Conservation (phyloP, 306 rosid genomes). For the Castanospermum australe region DNA sequence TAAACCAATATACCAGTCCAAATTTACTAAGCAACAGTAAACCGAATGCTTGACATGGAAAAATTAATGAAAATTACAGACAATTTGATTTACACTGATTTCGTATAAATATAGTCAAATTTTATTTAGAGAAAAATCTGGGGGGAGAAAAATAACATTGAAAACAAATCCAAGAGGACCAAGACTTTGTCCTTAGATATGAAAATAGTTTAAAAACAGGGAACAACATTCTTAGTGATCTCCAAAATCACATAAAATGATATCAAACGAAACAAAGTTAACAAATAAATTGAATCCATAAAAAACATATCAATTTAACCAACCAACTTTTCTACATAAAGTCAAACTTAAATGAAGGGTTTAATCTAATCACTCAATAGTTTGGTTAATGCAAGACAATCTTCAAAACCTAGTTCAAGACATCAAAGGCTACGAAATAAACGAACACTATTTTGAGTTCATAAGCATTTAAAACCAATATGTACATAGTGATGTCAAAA, state of each 20-base stretch:
- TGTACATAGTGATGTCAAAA: conserved; percentile 3
- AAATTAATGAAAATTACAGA: background rate
- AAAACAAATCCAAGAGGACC: background rate
- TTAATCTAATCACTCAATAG: conserved; percentile 12
- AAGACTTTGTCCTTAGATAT: background rate
- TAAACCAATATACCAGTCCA: background rate
- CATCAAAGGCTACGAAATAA: background rate
- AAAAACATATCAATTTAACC: conserved; percentile 6
- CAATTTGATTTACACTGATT: background rate
- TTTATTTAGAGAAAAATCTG: background rate
- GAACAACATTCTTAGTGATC: background rate
- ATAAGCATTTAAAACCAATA: conserved; percentile 11
- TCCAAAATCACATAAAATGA: background rate
- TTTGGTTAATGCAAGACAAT: background rate
- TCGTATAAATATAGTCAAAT: background rate
- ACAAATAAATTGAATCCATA: background rate
- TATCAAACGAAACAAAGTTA: background rate
- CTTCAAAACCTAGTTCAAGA: conserved; percentile 10
- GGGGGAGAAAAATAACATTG: background rate
- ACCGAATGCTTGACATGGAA: background rate
- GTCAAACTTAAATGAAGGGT: conserved; percentile 2
- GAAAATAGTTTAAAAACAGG: conserved; percentile 12
- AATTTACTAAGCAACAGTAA: background rate
- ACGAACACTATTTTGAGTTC: background rate
- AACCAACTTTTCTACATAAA: background rate